Percentiles rank a stretch among this genome's conserved stretches.
These are phyloP conservation scores for Raphanus hybrid DNA, from an alignment of 441 rosid species.

Conservation along the genomic window DNA sequence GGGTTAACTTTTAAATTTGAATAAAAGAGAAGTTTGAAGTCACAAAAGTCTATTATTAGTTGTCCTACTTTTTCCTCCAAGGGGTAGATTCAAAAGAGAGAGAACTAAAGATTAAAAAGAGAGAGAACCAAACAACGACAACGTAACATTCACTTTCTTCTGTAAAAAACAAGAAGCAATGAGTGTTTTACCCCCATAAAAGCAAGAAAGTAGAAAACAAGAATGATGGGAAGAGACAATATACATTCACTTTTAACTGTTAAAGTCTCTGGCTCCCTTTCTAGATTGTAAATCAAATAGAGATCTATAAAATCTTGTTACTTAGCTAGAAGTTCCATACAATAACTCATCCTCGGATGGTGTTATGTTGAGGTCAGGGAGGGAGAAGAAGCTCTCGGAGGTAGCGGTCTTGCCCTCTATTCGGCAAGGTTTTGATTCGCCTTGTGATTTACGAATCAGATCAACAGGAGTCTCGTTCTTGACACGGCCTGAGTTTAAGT, in stretches of 20 bases:
- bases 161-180: constrained; percentile 29
- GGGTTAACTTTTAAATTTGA: not conserved
- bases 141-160: constrained; percentile 33
- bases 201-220: constrained; percentile 1
- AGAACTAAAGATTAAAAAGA: not conserved
- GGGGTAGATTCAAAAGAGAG: not conserved
- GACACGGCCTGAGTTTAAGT: constrained; percentile 31
- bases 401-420: constrained; percentile 19
- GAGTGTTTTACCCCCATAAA: constrained; percentile 26
- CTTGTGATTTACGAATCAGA: constrained; percentile 11
- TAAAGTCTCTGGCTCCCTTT: constrained; percentile 17
- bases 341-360: constrained; percentile 47
- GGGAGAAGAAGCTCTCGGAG: constrained; percentile 37
- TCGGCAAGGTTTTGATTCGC: constrained; percentile 22
- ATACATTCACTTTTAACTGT: constrained; percentile 24
- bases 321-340: constrained; percentile 49
- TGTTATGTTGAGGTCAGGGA: constrained; percentile 78
- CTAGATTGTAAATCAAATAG: constrained; percentile 3
- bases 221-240: constrained; percentile 13
- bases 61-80: constrained; percentile 31
- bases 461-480: constrained; percentile 22
- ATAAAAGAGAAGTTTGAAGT: not conserved
- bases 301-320: constrained; percentile 2
- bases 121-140: not conserved
- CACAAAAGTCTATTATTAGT: constrained; percentile 26